Evolutionary conservation across 148 eudicot species (phyloP), one percentile per base, ranked within the genome.

Genomic region (Arbutus unedo): DNA sequence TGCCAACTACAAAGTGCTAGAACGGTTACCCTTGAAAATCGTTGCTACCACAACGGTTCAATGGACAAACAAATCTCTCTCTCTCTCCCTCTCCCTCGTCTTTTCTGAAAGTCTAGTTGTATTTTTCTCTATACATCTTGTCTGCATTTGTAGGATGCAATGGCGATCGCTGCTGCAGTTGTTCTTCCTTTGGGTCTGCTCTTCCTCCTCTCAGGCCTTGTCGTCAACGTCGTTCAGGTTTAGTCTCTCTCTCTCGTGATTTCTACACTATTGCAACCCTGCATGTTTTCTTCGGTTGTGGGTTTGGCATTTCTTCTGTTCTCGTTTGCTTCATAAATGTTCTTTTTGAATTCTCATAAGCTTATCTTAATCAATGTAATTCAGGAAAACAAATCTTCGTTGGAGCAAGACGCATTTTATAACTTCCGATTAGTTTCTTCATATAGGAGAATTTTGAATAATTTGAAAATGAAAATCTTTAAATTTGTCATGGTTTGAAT

Each of bases 211-310:
- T 92, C 96, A 4, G 96, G 98, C 49, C 85, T 91, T 85, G 78
- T 94, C 77, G 78, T 94, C 82, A 94, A 94, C 87, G 59, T 89
- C 84, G 62, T 93, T 79, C 96, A 92, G 98, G 98, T 94, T 81
- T 43, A 18, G 2, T 83, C 50, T 53, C 8, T n/a, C n/a, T n/a
- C n/a, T n/a, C n/a, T 31, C 38, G 38, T 31, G 38, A 31, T 0
- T 31, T 31, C 38, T 31, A 31, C 38, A 31, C 38, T 31, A 0
- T 31, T 31, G 38, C 38, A 31, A 31, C 38, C 38, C 38, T 31
- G 38, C 38, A 31, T 31, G 38, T 31, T 31, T 31, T 31, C 38
- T 31, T 31, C 1, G 38, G 38, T 31, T 31, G 38, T 31, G 38
- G 38, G 38, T 31, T 31, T 31, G 38, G 38, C 38, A 31, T 31